phyloP scores from a whole-genome alignment of 2,329 filamentous ascomycete species.

The Cladophialophora yegresii region DNA sequence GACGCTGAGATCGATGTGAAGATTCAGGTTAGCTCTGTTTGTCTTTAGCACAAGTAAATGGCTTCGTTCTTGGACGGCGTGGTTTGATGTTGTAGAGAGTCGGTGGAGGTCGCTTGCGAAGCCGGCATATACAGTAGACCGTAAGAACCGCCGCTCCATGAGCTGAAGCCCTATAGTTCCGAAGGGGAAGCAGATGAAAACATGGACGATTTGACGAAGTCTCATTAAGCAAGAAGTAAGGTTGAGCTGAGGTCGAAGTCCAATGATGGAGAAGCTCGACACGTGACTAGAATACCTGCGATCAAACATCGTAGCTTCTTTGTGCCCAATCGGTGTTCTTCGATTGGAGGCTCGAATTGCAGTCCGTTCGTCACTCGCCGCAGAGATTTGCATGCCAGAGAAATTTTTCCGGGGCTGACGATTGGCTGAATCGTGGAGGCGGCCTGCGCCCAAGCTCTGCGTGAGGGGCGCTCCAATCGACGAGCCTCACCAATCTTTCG shows the following conservation, averaged over 20 bases:
- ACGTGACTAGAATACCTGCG: not conserved
- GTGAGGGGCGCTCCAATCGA: conserved; percentile 13
- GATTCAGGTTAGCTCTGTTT: not conserved
- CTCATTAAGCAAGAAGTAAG: not conserved
- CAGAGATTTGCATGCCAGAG: conserved; percentile 17
- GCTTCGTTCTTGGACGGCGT: no score
- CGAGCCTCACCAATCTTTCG: conserved; percentile 21
- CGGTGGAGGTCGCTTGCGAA: not conserved
- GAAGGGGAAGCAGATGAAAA: not conserved
- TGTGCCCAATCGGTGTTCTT: not conserved
- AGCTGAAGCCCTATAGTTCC: not conserved
- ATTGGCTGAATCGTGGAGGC: conserved; percentile 3
- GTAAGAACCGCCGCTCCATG: not conserved
- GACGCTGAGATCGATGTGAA: not conserved
- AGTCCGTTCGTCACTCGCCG: conserved; percentile 10
- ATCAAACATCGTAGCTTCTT: not conserved
- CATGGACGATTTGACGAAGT: no score
- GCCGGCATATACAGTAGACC: not conserved
- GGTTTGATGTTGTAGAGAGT: not conserved
- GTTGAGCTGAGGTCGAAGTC: not conserved
- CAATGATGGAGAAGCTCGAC: not conserved
- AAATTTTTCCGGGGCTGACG: conserved; percentile 3
- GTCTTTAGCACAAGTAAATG: not conserved
- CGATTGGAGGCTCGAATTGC: not conserved
- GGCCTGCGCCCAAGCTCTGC: conserved; percentile 15